Conservation (phyloP, 805 yeast species). For the Saccharomyces eubayanus region DNA sequence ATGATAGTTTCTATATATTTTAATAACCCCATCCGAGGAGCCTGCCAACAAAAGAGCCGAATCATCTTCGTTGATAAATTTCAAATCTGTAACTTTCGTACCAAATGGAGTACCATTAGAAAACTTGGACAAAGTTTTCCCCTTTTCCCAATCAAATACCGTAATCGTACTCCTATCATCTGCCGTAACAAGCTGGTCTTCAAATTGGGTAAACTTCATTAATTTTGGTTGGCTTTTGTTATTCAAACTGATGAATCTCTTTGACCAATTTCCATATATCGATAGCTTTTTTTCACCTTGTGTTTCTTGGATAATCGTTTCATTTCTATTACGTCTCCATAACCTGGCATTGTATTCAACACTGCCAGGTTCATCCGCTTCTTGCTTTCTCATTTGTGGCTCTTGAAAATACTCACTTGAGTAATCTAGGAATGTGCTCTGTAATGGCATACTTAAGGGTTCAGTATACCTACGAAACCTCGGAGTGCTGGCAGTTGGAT, state of each 20-base stretch:
- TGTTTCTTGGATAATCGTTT: slow-evolving; percentile 74
- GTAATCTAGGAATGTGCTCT: slow-evolving; percentile 62
- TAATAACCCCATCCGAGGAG: slow-evolving; percentile 89
- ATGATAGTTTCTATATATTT: slow-evolving; percentile 72
- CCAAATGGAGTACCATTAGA: slow-evolving; percentile 82
- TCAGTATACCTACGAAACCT: slow-evolving; percentile 34
- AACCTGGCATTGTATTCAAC: slow-evolving; percentile 69
- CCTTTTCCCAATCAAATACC: slow-evolving; percentile 79
- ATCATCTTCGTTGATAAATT: slow-evolving; percentile 88
- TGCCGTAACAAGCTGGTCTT: slow-evolving; percentile 65
- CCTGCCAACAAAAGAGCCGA: slow-evolving; percentile 77
- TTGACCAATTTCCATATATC: slow-evolving; percentile 78
- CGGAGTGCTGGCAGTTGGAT: slow-evolving; percentile 50
- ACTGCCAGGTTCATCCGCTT: slow-evolving; percentile 87
- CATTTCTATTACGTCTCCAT: slow-evolving; percentile 90
- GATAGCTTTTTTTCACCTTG: slow-evolving; percentile 85
- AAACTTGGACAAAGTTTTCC: slow-evolving; percentile 54
- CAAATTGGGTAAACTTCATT: slow-evolving; percentile 82
- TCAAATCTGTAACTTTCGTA: slow-evolving; percentile 78
- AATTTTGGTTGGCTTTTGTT: slow-evolving; percentile 75
- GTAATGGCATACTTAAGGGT: slow-evolving; percentile 39
- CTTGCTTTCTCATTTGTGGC: slow-evolving; percentile 83
- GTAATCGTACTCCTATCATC: slow-evolving; percentile 80
- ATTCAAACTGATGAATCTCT: slow-evolving; percentile 47
- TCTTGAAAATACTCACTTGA: slow-evolving; percentile 89